Conservation (phyloP, 2,329 filamentous ascomycete species). For the Talaromyces marneffei region DNA sequence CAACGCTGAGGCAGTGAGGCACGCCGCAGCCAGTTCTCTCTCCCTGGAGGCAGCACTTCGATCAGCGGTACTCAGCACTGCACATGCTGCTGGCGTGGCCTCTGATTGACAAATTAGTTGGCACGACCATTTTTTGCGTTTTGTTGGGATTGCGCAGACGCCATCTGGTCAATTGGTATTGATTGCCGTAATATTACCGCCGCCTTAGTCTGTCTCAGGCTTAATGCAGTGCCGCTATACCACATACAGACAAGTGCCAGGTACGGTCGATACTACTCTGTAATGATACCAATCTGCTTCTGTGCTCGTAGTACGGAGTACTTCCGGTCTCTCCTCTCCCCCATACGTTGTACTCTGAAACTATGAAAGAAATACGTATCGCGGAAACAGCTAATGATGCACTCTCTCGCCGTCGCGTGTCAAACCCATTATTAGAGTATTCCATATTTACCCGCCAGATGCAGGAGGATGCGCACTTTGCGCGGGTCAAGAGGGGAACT, state of each 20-base stretch:
- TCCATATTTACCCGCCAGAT: not conserved
- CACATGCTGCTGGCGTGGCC: conserved; percentile 9
- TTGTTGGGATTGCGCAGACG: conserved; percentile 6
- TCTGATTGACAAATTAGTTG: conserved; percentile 8
- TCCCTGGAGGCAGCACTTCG: no score
- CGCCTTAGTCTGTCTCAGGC: not conserved
- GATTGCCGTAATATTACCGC: not conserved
- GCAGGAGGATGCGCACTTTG: not conserved
- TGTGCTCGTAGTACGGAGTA: no score
- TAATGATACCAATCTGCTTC: not conserved
- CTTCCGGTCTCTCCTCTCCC: not conserved
- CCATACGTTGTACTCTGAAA: not conserved
- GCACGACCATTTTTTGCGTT: not conserved
- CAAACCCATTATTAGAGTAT: not conserved
- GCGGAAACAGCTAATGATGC: conserved; percentile 1
- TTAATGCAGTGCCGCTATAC: not conserved
- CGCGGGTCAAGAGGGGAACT: not conserved
- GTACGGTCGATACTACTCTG: not conserved
- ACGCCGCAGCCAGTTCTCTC: not conserved
- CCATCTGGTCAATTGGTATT: not conserved
- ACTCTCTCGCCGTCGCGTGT: not conserved
- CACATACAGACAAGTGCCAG: not conserved
- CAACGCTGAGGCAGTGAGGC: not conserved
- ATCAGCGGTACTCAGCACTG: not conserved
- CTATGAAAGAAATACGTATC: not conserved